phyloP scores from a whole-genome alignment of 495 filamentous ascomycete species.

The Delitschia confertaspora region DNA sequence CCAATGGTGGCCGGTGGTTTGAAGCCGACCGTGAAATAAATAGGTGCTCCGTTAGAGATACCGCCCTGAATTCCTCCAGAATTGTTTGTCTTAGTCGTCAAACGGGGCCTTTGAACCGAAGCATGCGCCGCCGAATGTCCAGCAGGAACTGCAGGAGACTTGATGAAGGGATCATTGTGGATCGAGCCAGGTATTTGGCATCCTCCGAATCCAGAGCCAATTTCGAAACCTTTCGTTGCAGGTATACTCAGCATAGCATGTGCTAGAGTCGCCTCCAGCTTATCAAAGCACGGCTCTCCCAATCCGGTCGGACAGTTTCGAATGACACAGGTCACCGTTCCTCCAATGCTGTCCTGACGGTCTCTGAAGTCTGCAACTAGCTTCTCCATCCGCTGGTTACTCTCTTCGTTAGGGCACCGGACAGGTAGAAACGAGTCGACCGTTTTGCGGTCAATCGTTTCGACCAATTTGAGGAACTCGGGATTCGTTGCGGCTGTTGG shows the following conservation, averaged over 20 bases:
- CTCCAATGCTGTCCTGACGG: constrained; percentile 82
- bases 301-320: constrained; percentile 80
- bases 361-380: constrained; percentile 74
- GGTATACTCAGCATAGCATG: constrained; percentile 98
- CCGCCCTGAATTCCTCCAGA: constrained; percentile 94
- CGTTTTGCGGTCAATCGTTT: constrained; percentile 62
- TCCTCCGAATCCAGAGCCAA: constrained; percentile 88
- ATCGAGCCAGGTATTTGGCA: constrained; percentile 79
- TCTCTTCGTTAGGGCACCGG: constrained; percentile 66
- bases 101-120: constrained; percentile 35
- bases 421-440: constrained; percentile 81
- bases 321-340: constrained; percentile 93
- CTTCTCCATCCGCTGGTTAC: constrained; percentile 63
- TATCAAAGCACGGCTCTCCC: constrained; percentile 93
- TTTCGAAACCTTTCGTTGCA: constrained; percentile 93
- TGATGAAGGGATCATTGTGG: constrained; percentile 89
- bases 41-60: constrained; percentile 86
- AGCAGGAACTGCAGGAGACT: constrained; percentile 36
- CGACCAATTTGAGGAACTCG: constrained; percentile 65
- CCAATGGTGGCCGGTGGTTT: constrained; percentile 95
- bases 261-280: constrained; percentile 85
- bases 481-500: constrained; percentile 73
- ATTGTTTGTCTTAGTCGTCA: constrained; percentile 93
- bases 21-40: constrained; percentile 95
- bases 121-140: constrained; percentile 3